phyloP scores from a whole-genome alignment of 495 filamentous ascomycete genomes.

The Penicillium tannophilum region DNA sequence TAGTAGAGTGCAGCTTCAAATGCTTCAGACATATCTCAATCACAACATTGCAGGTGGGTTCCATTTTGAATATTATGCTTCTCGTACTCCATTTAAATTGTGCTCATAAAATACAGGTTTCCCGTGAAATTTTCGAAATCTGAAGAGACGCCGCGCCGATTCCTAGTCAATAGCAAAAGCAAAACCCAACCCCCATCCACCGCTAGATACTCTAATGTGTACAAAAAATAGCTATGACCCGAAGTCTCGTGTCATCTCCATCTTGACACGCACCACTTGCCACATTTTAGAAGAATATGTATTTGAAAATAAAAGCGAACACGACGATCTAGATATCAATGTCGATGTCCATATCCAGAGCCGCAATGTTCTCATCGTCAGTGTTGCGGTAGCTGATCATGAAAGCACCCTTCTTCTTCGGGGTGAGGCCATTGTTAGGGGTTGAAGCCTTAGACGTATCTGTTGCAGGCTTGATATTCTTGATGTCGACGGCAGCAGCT shows the following conservation, averaged over 20 bases:
- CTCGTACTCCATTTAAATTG: conserved; percentile 12
- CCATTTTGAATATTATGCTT: not conserved
- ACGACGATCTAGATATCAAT: conserved; percentile 60
- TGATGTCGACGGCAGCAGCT: conserved; percentile 37
- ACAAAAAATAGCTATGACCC: not conserved
- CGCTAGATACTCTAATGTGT: not conserved
- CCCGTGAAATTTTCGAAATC: conserved; percentile 11
- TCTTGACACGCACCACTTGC: not conserved
- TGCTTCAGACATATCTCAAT: not conserved
- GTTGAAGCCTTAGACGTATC: conserved; percentile 48
- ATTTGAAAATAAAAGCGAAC: not conserved
- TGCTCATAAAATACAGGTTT: conserved; percentile 26
- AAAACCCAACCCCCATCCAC: not conserved
- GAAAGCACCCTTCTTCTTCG: conserved; percentile 63
- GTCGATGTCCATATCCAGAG: conserved; percentile 80
- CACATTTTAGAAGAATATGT: not conserved
- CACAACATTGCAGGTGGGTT: not conserved
- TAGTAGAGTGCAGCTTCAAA: too few relatives aligned
- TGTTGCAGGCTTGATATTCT: conserved; percentile 41
- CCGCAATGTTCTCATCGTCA: conserved; percentile 83
- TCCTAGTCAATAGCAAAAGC: conserved; percentile 6
- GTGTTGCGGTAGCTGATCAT: conserved; percentile 71
- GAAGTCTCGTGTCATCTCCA: not conserved
- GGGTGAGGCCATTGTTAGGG: conserved; percentile 37
- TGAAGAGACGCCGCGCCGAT: conserved; percentile 17